A percentile compares a stretch with the other conserved stretches of the same genome.
phyloP scores from a whole-genome alignment of 202 grass and related monocot genomes.

The Hordeum pubiflorum region DNA sequence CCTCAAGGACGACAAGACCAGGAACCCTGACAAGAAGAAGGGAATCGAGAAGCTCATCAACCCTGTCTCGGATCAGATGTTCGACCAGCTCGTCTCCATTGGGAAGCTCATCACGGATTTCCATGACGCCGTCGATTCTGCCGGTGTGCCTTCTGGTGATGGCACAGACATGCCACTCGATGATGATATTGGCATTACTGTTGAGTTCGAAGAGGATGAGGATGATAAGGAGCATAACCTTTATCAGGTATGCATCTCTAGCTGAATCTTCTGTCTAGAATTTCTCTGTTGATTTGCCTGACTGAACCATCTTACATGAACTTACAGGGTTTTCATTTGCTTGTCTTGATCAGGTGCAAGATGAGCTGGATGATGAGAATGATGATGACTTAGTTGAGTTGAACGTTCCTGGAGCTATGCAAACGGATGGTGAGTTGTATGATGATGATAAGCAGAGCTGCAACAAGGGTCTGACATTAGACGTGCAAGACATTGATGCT shows the following conservation, averaged over 20 bases:
- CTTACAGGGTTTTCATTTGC: background rate
- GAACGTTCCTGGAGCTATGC: background rate
- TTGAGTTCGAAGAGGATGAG: background rate
- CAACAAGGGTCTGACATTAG: conserved; percentile 39
- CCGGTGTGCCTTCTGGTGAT: background rate
- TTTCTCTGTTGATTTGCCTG: background rate
- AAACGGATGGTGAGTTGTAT: conserved; percentile 14
- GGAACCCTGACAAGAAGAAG: conserved; percentile 62
- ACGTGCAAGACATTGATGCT: conserved; percentile 85
- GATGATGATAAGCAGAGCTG: conserved; percentile 42
- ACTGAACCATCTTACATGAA: background rate
- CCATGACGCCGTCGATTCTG: background rate
- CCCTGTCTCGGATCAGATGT: conserved; percentile 45
- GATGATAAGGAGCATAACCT: background rate
- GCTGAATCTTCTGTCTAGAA: background rate
- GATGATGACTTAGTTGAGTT: background rate
- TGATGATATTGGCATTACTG: background rate
- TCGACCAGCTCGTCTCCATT: conserved; percentile 64
- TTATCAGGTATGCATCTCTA: background rate
- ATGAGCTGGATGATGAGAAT: background rate
- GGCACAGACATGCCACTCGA: background rate
- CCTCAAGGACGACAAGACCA: conserved; percentile 55
- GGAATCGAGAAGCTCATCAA: conserved; percentile 60
- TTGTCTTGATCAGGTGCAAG: conserved; percentile 1
- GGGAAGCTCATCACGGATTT: conserved; percentile 15